A percentile compares a stretch with the other conserved stretches of the same genome.
These are phyloP conservation scores for Ophiostoma fasciatum DNA, from an alignment of 2,329 filamentous ascomycete species.

Conservation along the genomic window DNA sequence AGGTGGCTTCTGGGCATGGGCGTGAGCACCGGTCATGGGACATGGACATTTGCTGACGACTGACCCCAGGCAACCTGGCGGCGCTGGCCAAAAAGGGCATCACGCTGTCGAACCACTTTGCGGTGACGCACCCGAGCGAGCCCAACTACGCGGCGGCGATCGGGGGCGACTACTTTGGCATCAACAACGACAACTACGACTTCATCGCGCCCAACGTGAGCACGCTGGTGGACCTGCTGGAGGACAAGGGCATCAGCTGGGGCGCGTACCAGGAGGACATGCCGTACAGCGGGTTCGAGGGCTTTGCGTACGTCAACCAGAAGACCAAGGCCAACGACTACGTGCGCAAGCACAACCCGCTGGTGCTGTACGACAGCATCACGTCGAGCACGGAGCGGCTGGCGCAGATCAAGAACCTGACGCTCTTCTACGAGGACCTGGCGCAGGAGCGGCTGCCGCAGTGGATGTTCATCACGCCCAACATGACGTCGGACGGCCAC, in stretches of 20 bases:
- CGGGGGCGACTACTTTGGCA: slow-evolving; percentile 59
- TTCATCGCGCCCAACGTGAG: slow-evolving; percentile 45
- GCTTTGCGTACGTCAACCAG: slow-evolving; percentile 47
- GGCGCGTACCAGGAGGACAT: slow-evolving; percentile 63
- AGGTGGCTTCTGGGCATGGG: too few species aligned
- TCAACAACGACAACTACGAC: slow-evolving; percentile 52
- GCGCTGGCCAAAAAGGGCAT: slow-evolving; percentile 48
- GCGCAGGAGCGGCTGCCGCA: slow-evolving; percentile 50
- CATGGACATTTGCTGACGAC: too few species aligned
- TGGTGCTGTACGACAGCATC: slow-evolving; percentile 51
- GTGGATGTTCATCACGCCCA: slow-evolving; percentile 56
- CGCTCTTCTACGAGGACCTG: slow-evolving; percentile 53
- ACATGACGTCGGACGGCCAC: slow-evolving; percentile 65
- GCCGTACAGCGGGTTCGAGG: slow-evolving; percentile 62
- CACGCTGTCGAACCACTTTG: slow-evolving; percentile 42
- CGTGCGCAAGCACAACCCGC: slow-evolving; percentile 67
- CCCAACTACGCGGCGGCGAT: slow-evolving; percentile 61
- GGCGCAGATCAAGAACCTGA: slow-evolving; percentile 60
- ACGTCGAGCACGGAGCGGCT: slow-evolving; percentile 44
- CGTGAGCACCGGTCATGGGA: too few species aligned
- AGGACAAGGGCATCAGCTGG: slow-evolving; percentile 50
- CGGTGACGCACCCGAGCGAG: slow-evolving; percentile 56
- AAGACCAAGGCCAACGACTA: slow-evolving; percentile 56
- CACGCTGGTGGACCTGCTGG: slow-evolving; percentile 53
- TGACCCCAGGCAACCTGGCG: slow-evolving; percentile 31